Evolutionary conservation across 148 eudicot genomes (phyloP).

Genomic region (Chenopodium suecicum): DNA sequence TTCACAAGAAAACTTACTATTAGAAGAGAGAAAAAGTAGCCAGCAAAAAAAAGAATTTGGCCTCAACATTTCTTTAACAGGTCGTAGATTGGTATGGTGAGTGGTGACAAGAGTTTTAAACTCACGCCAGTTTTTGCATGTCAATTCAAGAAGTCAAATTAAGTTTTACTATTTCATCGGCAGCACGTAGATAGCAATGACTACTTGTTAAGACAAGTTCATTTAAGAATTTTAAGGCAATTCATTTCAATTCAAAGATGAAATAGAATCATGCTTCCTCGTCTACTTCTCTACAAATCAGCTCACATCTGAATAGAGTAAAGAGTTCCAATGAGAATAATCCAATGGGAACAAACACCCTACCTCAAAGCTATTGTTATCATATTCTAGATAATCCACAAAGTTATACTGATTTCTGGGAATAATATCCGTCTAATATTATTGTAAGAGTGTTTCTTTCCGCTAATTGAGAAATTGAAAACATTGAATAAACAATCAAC

Average conservation of each 20-base stretch:
- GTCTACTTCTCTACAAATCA: neutral
- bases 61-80: neutral
- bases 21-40: neutral
- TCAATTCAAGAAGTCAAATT: neutral
- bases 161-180: neutral
- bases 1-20: neutral
- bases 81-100: neutral
- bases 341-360: neutral
- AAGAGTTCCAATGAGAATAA: neutral
- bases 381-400: neutral
- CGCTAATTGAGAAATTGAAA: neutral
- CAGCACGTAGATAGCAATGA: neutral
- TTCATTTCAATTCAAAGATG: neutral
- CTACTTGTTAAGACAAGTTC: neutral
- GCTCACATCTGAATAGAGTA: neutral
- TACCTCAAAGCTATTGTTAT: neutral
- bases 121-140: neutral
- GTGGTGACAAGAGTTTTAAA: neutral
- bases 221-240: neutral
- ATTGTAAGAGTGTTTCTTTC: neutral
- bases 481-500: neutral
- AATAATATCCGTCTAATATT: neutral
- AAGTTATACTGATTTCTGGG: neutral
- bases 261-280: neutral
- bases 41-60: neutral